Evolutionary conservation across 306 rosid genomes (phyloP).

Genomic region (Acacia crassicarpa): DNA sequence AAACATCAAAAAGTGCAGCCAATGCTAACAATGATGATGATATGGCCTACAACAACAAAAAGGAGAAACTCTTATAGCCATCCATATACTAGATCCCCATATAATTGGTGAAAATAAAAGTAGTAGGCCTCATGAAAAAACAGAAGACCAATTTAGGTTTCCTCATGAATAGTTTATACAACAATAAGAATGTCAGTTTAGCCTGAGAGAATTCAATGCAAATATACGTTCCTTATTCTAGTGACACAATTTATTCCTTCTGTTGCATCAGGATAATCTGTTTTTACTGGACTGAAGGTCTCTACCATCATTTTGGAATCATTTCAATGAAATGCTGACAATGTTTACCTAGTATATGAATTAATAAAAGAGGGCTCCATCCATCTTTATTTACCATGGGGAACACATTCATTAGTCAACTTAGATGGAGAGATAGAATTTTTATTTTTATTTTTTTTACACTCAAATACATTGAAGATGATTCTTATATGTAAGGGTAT

Average conservation of each 20-base stretch:
- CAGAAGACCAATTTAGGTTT: not conserved
- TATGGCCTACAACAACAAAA: conserved; percentile 67
- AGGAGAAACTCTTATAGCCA: conserved; percentile 20
- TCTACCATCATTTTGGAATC: conserved; percentile 18
- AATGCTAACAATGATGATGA: conserved; percentile 83
- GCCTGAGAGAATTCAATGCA: conserved; percentile 14
- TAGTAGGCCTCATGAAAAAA: not conserved
- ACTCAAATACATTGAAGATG: conserved; percentile 17
- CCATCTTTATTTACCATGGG: conserved; percentile 10
- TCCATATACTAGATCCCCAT: conserved; percentile 13
- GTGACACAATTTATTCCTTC: conserved; percentile 22
- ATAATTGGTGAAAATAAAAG: not conserved
- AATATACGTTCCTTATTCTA: not conserved
- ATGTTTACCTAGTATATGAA: not conserved
- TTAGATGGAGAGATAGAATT: conserved; percentile 4
- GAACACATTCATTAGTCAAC: conserved; percentile 17
- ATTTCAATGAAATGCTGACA: not conserved
- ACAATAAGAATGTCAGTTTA: conserved; percentile 14
- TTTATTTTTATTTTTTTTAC: too few relatives aligned
- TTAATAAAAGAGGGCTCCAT: conserved; percentile 27
- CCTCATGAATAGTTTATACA: not conserved
- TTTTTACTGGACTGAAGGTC: conserved; percentile 19
- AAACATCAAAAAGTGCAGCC: conserved; percentile 89
- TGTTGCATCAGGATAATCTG: conserved; percentile 10
- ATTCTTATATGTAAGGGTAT: not conserved